A percentile compares a stretch with the other conserved stretches of the same genome.
These are phyloP conservation scores for Fagopyrum homotropicum DNA, from an alignment of 148 eudicot species.

Conservation along the genomic window DNA sequence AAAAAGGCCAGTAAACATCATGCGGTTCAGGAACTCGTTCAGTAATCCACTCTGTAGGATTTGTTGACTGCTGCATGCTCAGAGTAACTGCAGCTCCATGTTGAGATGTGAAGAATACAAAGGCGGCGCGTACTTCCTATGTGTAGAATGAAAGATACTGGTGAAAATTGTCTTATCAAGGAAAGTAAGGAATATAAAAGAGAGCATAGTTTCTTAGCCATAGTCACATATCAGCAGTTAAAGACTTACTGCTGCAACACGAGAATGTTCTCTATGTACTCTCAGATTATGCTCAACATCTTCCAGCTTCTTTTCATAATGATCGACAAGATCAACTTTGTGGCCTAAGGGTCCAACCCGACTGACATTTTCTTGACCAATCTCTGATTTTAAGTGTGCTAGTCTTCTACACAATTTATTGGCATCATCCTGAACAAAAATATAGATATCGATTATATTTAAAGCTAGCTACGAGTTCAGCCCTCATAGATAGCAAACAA, in stretches of 20 bases:
- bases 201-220: background rate
- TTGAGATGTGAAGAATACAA: slow-evolving; percentile 78
- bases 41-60: slow-evolving; percentile 83
- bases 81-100: slow-evolving; percentile 62
- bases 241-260: slow-evolving; percentile 2
- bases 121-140: slow-evolving; percentile 88
- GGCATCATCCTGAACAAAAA: slow-evolving; percentile 35
- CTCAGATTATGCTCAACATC: slow-evolving; percentile 52
- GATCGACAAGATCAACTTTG: slow-evolving; percentile 42
- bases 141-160: slow-evolving; percentile 10
- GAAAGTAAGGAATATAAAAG: background rate
- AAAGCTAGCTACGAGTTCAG: background rate
- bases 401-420: slow-evolving; percentile 48
- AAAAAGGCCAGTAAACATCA: slow-evolving; percentile 91
- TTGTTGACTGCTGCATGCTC: slow-evolving; percentile 61
- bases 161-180: background rate
- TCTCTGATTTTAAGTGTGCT: slow-evolving; percentile 46
- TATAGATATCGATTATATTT: background rate
- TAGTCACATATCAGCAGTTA: background rate
- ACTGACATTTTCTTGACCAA: slow-evolving; percentile 12
- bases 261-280: slow-evolving; percentile 44
- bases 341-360: slow-evolving; percentile 36
- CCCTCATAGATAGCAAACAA: background rate
- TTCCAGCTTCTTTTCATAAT: slow-evolving; percentile 63
- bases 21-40: slow-evolving; percentile 84